Percentiles rank a stretch among this genome's conserved stretches.
Conservation (phyloP, 805 yeast species). For the Sugiyamaella boreocaroliniensis region DNA sequence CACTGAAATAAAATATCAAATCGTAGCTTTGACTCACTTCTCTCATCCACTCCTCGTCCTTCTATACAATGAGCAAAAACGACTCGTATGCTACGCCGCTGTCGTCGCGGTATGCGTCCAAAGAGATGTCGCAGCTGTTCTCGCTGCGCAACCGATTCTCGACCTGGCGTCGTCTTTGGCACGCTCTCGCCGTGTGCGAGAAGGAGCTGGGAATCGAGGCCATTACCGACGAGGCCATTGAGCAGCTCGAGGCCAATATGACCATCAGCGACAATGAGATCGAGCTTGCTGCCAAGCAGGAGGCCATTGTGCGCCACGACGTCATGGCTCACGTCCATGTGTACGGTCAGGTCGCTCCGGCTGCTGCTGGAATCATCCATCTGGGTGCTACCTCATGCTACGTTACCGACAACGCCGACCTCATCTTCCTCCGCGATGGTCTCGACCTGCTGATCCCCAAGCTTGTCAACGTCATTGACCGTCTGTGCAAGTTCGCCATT, state of each 20-base stretch:
- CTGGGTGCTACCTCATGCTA: constrained; percentile 97
- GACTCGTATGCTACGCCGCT: constrained; percentile 89
- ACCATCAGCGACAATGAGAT: constrained; percentile 90
- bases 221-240: constrained; percentile 85
- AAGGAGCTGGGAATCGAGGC: constrained; percentile 79
- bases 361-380: constrained; percentile 96
- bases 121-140: constrained; percentile 91
- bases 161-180: constrained; percentile 98
- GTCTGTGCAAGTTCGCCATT: constrained; percentile 80
- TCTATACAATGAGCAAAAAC: constrained; percentile 34
- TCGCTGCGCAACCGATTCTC: constrained; percentile 90
- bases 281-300: constrained; percentile 81
- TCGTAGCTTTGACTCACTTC: not conserved
- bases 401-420: constrained; percentile 96
- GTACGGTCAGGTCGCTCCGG: constrained; percentile 87
- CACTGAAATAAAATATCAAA: no score
- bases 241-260: constrained; percentile 72
- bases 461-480: constrained; percentile 89
- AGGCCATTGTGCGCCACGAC: constrained; percentile 97
- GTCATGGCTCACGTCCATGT: constrained; percentile 99
- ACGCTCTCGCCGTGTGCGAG: constrained; percentile 91
- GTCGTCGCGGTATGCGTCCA: constrained; percentile 94
- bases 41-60: not conserved
- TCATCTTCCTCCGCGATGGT: constrained; percentile 93
- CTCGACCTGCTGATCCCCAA: constrained; percentile 90